These are phyloP conservation scores for Vanrija humicola DNA, from an alignment of 1,284 basidiomycete genomes.

Conservation along the genomic window DNA sequence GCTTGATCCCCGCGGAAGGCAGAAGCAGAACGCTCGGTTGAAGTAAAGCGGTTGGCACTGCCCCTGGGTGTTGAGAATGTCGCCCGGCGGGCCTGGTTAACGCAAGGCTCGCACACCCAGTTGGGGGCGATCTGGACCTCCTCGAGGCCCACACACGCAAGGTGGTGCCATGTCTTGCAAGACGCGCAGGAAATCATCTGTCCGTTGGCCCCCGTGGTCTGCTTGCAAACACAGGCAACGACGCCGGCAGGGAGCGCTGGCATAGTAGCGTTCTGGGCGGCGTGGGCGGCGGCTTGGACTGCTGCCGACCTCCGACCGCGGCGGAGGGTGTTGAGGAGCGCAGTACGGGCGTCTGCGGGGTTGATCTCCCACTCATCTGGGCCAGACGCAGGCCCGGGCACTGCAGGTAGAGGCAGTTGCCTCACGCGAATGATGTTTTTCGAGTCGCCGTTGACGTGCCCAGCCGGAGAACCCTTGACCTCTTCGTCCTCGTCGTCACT, in stretches of 20 bases:
- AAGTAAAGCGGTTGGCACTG: slow-evolving; percentile 10
- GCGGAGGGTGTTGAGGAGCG: slow-evolving; percentile 11
- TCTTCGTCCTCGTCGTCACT: slow-evolving; percentile 34
- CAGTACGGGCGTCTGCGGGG: slow-evolving; percentile 16
- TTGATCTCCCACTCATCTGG: slow-evolving; percentile 4
- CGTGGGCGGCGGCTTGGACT: not conserved
- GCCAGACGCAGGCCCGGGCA: too few species aligned
- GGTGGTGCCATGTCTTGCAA: slow-evolving; percentile 43
- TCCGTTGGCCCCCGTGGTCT: slow-evolving; percentile 18
- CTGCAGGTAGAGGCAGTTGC: too few species aligned
- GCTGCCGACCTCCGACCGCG: not conserved
- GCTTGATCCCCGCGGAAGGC: slow-evolving; percentile 39
- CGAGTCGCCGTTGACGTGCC: not conserved
- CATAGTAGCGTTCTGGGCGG: too few species aligned
- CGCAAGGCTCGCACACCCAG: slow-evolving; percentile 40
- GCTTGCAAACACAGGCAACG: slow-evolving; percentile 36
- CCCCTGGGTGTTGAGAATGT: slow-evolving; percentile 27
- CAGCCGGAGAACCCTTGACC: not conserved
- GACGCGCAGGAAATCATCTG: slow-evolving; percentile 34
- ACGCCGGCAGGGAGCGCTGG: slow-evolving; percentile 19
- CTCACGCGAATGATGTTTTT: not conserved
- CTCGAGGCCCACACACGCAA: slow-evolving; percentile 35
- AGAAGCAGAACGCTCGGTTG: slow-evolving; percentile 29
- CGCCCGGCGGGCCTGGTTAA: slow-evolving; percentile 18
- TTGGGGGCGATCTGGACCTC: slow-evolving; percentile 23